Base-by-base conservation (phyloP, 208 protist genomes). In the Porcisia hertigi region DNA sequence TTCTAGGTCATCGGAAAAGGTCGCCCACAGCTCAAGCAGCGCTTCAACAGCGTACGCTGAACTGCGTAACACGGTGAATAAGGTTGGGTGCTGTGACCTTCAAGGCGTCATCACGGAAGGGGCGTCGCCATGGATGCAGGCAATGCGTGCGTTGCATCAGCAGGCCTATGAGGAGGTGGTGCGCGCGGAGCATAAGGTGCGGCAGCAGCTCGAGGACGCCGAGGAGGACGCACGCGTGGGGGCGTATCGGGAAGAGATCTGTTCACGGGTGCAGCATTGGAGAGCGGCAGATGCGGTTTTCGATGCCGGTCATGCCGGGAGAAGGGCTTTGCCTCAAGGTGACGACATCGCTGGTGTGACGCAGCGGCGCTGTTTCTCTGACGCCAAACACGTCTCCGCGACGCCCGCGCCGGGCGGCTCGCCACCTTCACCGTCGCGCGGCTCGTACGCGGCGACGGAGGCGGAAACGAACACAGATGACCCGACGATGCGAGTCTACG, bases 171-270 rank as follows among this genome's bases (percentile, higher is more conserved):
- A 73, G 3, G 72, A 69, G 20, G 63, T 81, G 57, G 55, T 47
- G 49, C 36, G 60, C 5, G 76, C 78, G 34, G 87, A 91, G 69
- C 47, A 75, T 25, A 36, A 14, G 0, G 14, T 5, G 36, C 87
- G 87, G 6, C 54, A 53, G 30, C 57, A 39, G 9, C 36, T 88
- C 1, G 47, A 75, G 16, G 71, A 62, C 34, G 72, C 54, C 6
- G 87, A 91, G 54, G 47, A 81, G 66, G 63, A 57, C 0, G 20
- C 30, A 0, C 87, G 87, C 58, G 82, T 82, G 20, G 23, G n/a
- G 25, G 1, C 79, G 12, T 82, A 86, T 52, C 74, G 66, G 12
- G n/a, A n/a, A 0, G 77, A 72, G 69, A 80, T 85, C 69, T 43
- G 78, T 20, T 52, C 52, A 18, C 78, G 78, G 1, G 72, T 69